Conservation (phyloP, 23 red algal genomes). For the Agarophyton chilense region DNA sequence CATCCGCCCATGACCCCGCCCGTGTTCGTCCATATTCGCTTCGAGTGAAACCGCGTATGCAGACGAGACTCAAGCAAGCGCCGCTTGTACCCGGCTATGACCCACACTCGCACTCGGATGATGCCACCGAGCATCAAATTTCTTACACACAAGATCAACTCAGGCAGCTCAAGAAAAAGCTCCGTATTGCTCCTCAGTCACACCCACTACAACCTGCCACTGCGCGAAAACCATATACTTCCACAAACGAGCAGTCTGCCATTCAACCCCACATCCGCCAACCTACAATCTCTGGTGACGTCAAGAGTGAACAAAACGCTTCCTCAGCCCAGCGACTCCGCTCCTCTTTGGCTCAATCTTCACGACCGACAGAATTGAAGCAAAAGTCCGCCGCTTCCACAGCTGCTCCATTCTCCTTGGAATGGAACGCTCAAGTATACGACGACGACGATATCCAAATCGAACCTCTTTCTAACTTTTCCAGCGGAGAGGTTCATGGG, state of each 20-base stretch:
- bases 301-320: not conserved
- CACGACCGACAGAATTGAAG: not conserved
- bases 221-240: too few species aligned
- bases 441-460: conserved; percentile 19
- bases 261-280: not conserved
- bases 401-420: not conserved
- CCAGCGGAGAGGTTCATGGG: not conserved
- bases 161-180: conserved; percentile 6
- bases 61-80: conserved; percentile 6
- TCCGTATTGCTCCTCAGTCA: conserved; percentile 9
- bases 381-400: too few species aligned
- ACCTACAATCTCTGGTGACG: too few species aligned
- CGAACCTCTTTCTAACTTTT: conserved; percentile 4
- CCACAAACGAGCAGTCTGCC: not conserved
- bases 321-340: not conserved
- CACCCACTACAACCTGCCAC: not conserved
- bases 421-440: conserved; percentile 9
- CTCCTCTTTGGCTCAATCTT: not conserved
- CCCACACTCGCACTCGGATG: not conserved
- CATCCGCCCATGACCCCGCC: not conserved
- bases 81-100: conserved; percentile 17
- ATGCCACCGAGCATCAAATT: not conserved
- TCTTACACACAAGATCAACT: not conserved
- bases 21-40: not conserved
- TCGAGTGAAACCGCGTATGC: not conserved